A percentile compares a stretch with the other conserved stretches of the same genome.
Conservation (phyloP, 352 stramenopile genomes). For the Globisporangium canariense region DNA sequence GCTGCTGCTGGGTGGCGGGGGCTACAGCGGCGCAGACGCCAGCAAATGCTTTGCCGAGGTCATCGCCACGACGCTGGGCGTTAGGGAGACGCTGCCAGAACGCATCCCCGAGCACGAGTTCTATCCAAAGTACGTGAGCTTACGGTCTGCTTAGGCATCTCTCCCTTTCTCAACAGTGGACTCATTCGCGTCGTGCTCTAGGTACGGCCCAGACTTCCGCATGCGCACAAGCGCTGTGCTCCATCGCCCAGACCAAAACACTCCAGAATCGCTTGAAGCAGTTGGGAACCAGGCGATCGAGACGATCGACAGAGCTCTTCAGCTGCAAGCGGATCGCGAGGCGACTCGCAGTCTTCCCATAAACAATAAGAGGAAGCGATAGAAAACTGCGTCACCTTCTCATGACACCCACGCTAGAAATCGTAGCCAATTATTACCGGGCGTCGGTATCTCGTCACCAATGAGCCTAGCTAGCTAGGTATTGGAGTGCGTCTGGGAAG, state of each 20-base stretch:
- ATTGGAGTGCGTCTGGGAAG: not conserved
- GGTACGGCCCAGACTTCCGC: slow-evolving; percentile 12
- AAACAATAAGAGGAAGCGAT: slow-evolving; percentile 4
- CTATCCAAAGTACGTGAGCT: slow-evolving; percentile 39
- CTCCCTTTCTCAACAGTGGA: not conserved
- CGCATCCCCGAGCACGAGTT: slow-evolving; percentile 56
- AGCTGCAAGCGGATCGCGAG: not conserved
- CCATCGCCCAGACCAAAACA: slow-evolving; percentile 13
- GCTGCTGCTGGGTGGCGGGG: slow-evolving; percentile 58
- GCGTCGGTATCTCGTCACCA: not conserved
- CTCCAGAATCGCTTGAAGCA: not conserved
- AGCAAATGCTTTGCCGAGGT: slow-evolving; percentile 46
- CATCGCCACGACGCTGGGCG: slow-evolving; percentile 41
- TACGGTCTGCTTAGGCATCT: too few relatives aligned
- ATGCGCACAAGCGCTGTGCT: slow-evolving; percentile 10
- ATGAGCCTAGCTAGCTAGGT: not conserved
- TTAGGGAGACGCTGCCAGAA: slow-evolving; percentile 19
- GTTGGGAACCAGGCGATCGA: not conserved
- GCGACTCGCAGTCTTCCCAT: not conserved
- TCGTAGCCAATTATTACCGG: not conserved
- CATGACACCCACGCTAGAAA: not conserved
- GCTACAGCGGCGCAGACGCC: slow-evolving; percentile 63
- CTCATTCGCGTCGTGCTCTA: not conserved
- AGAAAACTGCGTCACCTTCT: not conserved
- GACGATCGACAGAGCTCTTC: slow-evolving; percentile 13